These are phyloP conservation scores for Quercus glauca DNA, from an alignment of 306 rosid genomes.

Conservation along the genomic window DNA sequence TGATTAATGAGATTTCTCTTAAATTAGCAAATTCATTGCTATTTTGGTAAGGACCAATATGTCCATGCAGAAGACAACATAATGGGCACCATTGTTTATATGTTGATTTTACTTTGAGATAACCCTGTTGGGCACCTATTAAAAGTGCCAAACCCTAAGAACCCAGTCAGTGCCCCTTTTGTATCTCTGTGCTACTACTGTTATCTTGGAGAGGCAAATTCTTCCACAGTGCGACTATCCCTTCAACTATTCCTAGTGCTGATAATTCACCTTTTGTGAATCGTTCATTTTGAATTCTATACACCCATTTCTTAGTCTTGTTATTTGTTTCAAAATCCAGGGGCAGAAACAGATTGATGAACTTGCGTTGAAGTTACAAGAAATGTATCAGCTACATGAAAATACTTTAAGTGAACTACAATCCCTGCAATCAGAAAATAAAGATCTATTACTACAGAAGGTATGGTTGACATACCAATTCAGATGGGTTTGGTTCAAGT, in stretches of 20 bases:
- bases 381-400: constrained; percentile 36
- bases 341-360: constrained; percentile 40
- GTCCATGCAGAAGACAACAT: not conserved
- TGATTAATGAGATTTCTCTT: not conserved
- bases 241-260: not conserved
- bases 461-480: constrained; percentile 24
- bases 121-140: not conserved
- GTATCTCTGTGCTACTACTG: not conserved
- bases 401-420: constrained; percentile 40
- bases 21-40: not conserved
- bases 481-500: not conserved
- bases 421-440: constrained; percentile 38
- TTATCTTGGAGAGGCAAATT: not conserved
- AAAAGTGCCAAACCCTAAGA: not conserved
- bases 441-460: constrained; percentile 42
- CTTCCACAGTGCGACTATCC: not conserved
- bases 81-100: not conserved
- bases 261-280: not conserved
- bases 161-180: not conserved
- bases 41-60: not conserved
- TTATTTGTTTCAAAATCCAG: constrained; percentile 21
- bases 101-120: not conserved
- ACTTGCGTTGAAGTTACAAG: constrained; percentile 42
- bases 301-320: not conserved
- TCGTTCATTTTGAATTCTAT: not conserved